Conservation (phyloP, 306 rosid species). For the Corylus avellana region DNA sequence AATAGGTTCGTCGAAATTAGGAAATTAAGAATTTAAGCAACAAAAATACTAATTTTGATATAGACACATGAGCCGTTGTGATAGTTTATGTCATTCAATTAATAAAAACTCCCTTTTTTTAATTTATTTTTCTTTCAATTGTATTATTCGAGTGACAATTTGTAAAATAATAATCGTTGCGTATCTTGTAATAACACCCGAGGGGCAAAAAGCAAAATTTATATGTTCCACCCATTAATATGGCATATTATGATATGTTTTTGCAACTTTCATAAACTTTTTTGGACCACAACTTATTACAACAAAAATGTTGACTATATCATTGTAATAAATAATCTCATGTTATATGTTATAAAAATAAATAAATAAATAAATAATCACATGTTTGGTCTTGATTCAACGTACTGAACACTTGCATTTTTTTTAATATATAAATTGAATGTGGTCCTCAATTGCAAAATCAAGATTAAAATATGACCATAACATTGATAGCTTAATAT, state of each 20-base stretch:
- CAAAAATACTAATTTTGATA: too few species aligned
- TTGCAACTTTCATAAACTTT: not conserved
- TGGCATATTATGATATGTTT: not conserved
- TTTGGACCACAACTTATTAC: not conserved
- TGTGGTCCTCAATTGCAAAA: not conserved
- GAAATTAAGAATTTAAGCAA: too few species aligned
- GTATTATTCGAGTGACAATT: not conserved
- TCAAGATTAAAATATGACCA: not conserved
- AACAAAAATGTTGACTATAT: not conserved
- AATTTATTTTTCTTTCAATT: too few species aligned
- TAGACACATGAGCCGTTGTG: too few species aligned
- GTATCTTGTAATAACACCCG: too few species aligned
- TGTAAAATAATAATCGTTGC: not conserved
- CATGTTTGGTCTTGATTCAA: not conserved
- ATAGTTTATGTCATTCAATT: too few species aligned
- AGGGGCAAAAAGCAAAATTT: not conserved
- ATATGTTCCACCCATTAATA: not conserved
- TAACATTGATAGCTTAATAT: too few species aligned
- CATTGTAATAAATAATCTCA: too few species aligned
- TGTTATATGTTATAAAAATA: too few species aligned
- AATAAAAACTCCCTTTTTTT: too few species aligned
- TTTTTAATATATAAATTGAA: not conserved
- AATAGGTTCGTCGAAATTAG: too few species aligned
- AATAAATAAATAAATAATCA: too few species aligned
- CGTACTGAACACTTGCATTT: not conserved